These are phyloP conservation scores for Marchantia paleacea DNA, from an alignment of 225 moss, liverwort and hornwort species.

Conservation along the genomic window DNA sequence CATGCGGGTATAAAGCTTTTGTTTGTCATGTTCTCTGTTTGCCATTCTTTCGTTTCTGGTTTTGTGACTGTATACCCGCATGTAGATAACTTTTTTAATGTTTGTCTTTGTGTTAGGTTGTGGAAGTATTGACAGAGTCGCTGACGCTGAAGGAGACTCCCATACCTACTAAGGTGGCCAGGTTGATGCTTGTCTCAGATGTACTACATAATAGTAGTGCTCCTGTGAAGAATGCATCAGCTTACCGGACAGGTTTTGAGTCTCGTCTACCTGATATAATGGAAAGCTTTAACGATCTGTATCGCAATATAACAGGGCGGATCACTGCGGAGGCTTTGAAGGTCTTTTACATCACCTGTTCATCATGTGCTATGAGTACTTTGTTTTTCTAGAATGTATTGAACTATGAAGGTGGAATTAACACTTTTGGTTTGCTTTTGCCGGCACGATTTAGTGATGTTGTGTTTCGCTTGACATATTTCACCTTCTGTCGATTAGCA, in stretches of 20 bases:
- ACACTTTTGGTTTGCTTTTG: background rate
- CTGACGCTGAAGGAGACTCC: constrained; percentile 95
- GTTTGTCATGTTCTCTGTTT: background rate
- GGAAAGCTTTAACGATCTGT: constrained; percentile 98
- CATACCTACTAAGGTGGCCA: constrained; percentile 96
- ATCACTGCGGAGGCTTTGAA: constrained; percentile 99
- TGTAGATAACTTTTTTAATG: background rate
- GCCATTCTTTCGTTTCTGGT: background rate
- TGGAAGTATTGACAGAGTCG: constrained; percentile 97
- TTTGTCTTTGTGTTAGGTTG: constrained; percentile 57
- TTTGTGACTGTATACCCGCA: background rate
- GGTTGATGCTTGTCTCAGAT: constrained; percentile 98
- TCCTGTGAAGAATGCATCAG: constrained; percentile 97
- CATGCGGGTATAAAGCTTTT: background rate
- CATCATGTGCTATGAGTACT: background rate
- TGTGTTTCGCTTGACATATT: background rate
- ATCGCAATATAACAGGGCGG: constrained; percentile 88
- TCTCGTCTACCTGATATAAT: constrained; percentile 94
- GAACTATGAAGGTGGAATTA: background rate
- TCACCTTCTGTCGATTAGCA: background rate
- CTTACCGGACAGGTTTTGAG: constrained; percentile 96
- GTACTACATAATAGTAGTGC: constrained; percentile 99
- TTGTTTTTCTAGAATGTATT: background rate
- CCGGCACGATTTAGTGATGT: no score
- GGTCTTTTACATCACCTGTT: constrained; percentile 33